Base-by-base conservation (phyloP, 345 rosid species). In the Boechera retrofracta region DNA sequence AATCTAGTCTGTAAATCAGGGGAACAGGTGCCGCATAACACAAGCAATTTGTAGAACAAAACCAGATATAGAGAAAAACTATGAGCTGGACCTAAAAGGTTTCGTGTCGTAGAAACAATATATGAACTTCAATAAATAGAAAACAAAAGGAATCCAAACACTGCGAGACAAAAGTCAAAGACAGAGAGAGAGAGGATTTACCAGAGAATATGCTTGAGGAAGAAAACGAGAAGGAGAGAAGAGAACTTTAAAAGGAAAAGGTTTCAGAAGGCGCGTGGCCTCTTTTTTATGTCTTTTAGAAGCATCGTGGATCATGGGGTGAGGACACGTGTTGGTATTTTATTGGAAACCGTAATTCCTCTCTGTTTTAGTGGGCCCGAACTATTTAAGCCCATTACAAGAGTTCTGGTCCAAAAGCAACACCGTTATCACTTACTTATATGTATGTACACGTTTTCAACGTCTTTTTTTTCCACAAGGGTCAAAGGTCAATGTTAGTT, bases 71-170 rank as follows among this genome's bases (percentile, higher is more conserved):
- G 45, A 68, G 60, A 18, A 39, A 55, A 65, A 6, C 10, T 47
- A 45, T 15, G 58, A 45, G 16, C 21, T 66, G 16, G 10, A 69
- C 63, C 24, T 15, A 53, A 39, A 9, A 10, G 69, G 64, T 77
- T 62, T 15, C 75, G 58, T 69, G 75, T 33, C 75, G 65, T 77
- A 26, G 24, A 77, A 69, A 69, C 70, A 62, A 69, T n/a, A 7
- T 8, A 53, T 42, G 61, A 69, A 76, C 35, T 69, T 61, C 7
- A 32, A 60, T 68, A 41, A 64, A 0, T 13, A 67, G 38, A 76
- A 52, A 7, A 21, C 15, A 48, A 59, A 75, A 57, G 31, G 60
- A 67, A 76, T 39, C 24, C 18, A 60, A 60, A 53, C 32, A 60
- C 64, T 2, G 33, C 4, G 39, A 13, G 66, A 56, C 41, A 31